Conservation (phyloP, 2,329 filamentous ascomycete genomes). For the Botrytis fragariae region DNA sequence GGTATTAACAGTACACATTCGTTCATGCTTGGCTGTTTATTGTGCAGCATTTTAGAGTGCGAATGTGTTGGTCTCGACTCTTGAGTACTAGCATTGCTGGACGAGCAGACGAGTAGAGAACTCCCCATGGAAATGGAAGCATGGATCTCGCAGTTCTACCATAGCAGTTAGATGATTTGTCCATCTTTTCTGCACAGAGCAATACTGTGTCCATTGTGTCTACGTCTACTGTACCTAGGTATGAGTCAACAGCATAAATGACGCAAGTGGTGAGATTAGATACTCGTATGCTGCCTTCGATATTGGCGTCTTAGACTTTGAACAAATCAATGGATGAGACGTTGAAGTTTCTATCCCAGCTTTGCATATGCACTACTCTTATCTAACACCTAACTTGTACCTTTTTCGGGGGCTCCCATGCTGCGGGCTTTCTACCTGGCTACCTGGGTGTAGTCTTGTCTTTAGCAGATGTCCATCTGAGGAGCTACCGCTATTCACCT, state of each 20-base stretch:
- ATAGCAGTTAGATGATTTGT: neutral
- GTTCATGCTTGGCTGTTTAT: neutral
- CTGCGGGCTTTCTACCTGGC: neutral
- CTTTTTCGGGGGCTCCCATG: neutral
- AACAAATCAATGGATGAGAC: neutral
- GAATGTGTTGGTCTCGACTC: neutral
- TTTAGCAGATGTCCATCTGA: neutral
- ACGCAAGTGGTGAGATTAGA: neutral
- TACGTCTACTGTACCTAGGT: neutral
- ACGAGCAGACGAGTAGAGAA: neutral
- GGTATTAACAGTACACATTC: neutral
- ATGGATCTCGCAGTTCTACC: neutral
- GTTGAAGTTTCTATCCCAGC: neutral
- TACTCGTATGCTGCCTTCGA: neutral
- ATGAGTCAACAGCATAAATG: conserved; percentile 6
- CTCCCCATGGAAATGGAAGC: neutral
- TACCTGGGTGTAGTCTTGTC: neutral
- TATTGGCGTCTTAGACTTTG: neutral
- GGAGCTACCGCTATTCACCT: neutral
- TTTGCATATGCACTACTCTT: neutral
- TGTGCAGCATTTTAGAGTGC: neutral
- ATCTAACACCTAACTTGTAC: neutral
- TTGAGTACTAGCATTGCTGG: neutral
- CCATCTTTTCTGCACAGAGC: neutral
- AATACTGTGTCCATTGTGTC: neutral